Conservation (phyloP, 2,329 filamentous ascomycete genomes). For the Aspergillus sp. region DNA sequence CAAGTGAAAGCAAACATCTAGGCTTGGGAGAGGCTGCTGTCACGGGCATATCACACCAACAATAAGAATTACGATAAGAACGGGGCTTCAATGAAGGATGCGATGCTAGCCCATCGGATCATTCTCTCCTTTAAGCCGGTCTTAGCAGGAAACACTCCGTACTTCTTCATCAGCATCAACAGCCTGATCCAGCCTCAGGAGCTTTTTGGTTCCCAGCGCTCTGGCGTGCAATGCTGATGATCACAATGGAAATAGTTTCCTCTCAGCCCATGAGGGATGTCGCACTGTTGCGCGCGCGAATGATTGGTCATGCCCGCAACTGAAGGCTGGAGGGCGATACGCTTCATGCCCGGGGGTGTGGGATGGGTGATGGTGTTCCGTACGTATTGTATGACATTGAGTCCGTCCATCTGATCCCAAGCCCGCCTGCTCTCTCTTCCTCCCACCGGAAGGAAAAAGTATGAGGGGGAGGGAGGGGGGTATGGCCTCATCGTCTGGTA, state of each 20-base stretch:
- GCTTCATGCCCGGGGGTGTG: background rate
- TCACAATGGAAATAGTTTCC: conserved; percentile 9
- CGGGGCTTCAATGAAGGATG: background rate
- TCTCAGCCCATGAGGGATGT: conserved; percentile 10
- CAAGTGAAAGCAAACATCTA: background rate
- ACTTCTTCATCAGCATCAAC: background rate
- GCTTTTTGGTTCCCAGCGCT: background rate
- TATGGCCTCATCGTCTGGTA: conserved; percentile 12
- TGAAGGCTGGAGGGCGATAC: conserved; percentile 10
- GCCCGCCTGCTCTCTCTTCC: conserved; percentile 2
- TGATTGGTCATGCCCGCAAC: conserved; percentile 17
- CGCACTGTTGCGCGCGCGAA: conserved; percentile 14
- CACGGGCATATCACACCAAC: background rate
- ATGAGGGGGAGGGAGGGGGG: background rate
- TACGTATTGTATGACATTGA: conserved; percentile 20
- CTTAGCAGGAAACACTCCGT: background rate
- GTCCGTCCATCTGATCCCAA: conserved; percentile 24
- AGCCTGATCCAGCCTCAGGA: conserved; percentile 1
- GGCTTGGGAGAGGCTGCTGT: background rate
- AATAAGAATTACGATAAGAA: background rate
- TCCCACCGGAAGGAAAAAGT: background rate
- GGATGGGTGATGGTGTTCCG: background rate
- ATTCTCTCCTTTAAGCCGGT: background rate
- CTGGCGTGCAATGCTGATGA: background rate
- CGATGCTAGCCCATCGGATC: conserved; percentile 1